Evolutionary conservation across 208 protist genomes (phyloP).

Genomic region (Leishmania braziliensis): DNA sequence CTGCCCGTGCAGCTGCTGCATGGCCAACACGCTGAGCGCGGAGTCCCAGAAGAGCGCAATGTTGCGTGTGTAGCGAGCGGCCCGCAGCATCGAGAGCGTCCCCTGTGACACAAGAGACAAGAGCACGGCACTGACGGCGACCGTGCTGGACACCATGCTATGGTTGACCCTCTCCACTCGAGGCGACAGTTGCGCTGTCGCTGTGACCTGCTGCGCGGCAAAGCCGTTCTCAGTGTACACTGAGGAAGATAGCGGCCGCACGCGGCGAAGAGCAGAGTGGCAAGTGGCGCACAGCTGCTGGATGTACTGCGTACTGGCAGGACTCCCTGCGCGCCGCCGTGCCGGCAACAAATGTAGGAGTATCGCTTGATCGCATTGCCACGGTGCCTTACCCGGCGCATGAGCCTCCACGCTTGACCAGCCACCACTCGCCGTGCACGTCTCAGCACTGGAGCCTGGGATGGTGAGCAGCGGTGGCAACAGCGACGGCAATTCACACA

Average conservation of each 20-base stretch:
- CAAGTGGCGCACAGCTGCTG: conserved; percentile 25
- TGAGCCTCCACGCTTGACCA: not conserved
- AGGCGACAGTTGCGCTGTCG: not conserved
- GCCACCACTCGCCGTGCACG: not conserved
- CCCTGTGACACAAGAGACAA: conserved; percentile 52
- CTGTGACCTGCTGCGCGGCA: not conserved
- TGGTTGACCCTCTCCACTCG: not conserved
- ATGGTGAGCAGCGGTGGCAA: not conserved
- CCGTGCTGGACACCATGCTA: not conserved
- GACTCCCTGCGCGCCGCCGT: conserved; percentile 21
- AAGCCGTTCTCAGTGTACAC: not conserved
- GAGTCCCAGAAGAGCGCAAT: conserved; percentile 51
- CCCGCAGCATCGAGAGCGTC: conserved; percentile 47
- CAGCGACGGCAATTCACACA: not conserved
- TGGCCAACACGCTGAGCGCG: conserved; percentile 40
- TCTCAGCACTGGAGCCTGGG: not conserved
- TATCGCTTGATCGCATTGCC: not conserved
- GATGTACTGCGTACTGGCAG: conserved; percentile 9
- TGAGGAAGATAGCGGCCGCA: not conserved
- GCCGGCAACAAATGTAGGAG: conserved; percentile 13
- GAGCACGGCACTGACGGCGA: conserved; percentile 40
- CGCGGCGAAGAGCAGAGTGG: conserved; percentile 7
- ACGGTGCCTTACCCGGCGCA: not conserved
- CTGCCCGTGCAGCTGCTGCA: not conserved
- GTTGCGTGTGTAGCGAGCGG: conserved; percentile 19